Evolutionary conservation across 345 rosid genomes (phyloP).

Genomic region (Arabidopsis suecica): DNA sequence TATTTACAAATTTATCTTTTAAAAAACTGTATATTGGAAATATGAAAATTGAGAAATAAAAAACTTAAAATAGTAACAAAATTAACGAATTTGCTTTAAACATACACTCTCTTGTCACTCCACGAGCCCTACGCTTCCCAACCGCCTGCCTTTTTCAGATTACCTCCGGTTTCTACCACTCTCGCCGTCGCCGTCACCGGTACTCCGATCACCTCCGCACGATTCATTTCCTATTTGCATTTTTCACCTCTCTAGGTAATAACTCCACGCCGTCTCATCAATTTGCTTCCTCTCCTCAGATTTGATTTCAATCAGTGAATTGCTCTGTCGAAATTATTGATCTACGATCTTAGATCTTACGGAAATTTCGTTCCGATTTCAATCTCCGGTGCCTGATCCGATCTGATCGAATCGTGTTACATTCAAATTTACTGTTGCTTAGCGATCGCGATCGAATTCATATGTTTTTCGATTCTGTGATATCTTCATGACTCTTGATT

Average conservation of each 20-base stretch:
- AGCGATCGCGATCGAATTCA: constrained; percentile 19
- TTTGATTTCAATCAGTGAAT: constrained; percentile 1
- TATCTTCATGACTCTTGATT: neutral
- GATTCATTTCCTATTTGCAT: constrained; percentile 5
- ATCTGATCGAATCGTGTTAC: constrained; percentile 19
- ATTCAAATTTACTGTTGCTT: neutral
- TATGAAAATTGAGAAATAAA: neutral
- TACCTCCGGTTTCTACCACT: constrained; percentile 1
- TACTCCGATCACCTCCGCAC: constrained; percentile 13
- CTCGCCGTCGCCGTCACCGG: constrained; percentile 23
- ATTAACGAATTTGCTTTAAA: constrained; percentile 16
- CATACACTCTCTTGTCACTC: constrained; percentile 4
- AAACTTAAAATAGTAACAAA: too few relatives aligned
- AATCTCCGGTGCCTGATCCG: constrained; percentile 35
- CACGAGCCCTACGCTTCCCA: constrained; percentile 41
- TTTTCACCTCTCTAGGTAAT: constrained; percentile 31
- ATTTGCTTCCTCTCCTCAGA: neutral
- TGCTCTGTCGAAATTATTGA: constrained; percentile 3
- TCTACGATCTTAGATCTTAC: constrained; percentile 30
- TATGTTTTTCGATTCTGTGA: constrained; percentile 5
- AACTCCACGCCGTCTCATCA: constrained; percentile 15
- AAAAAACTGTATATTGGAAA: too few relatives aligned
- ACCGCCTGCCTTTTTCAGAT: constrained; percentile 28
- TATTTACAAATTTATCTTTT: too few relatives aligned
- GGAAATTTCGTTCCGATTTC: neutral